These are phyloP conservation scores for Tuber brumale DNA, from an alignment of 495 filamentous ascomycete genomes.

Conservation along the genomic window DNA sequence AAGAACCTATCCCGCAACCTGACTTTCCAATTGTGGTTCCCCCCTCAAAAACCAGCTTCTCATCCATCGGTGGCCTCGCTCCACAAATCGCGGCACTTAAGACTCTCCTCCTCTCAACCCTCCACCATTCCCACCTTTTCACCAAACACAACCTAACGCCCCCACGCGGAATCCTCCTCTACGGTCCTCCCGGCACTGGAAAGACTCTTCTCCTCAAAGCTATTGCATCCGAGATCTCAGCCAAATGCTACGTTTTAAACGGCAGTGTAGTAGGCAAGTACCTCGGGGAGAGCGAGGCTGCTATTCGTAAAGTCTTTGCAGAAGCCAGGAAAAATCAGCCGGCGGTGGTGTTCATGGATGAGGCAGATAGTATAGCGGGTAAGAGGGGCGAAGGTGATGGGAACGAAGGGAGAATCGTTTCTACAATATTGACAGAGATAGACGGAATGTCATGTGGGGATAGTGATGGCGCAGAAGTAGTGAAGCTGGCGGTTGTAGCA, in stretches of 20 bases:
- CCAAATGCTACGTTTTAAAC: slow-evolving; percentile 46
- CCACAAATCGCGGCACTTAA: slow-evolving; percentile 29
- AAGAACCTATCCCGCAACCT: slow-evolving; percentile 7
- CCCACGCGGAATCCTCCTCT: slow-evolving; percentile 41
- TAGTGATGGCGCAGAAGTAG: slow-evolving; percentile 36
- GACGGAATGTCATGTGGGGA: slow-evolving; percentile 46
- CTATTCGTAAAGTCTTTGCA: slow-evolving; percentile 64
- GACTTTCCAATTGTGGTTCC: slow-evolving; percentile 11
- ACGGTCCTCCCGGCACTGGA: slow-evolving; percentile 52
- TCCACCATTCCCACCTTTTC: slow-evolving; percentile 37
- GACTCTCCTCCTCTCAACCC: slow-evolving; percentile 36
- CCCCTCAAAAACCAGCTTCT: slow-evolving; percentile 45
- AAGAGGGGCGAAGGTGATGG: slow-evolving; percentile 50
- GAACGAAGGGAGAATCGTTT: slow-evolving; percentile 47
- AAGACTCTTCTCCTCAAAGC: slow-evolving; percentile 57
- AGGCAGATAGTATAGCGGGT: slow-evolving; percentile 67
- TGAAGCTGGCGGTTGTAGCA: slow-evolving; percentile 62
- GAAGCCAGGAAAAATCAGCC: slow-evolving; percentile 66
- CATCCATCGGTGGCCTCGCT: slow-evolving; percentile 38
- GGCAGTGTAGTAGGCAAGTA: slow-evolving; percentile 60
- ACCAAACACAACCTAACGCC: slow-evolving; percentile 32
- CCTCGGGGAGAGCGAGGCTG: slow-evolving; percentile 67
- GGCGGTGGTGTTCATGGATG: slow-evolving; percentile 75
- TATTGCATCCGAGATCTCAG: slow-evolving; percentile 47
- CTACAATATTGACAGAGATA: slow-evolving; percentile 51